Evolutionary conservation across 768 basidiomycete species (phyloP), one percentile per base, ranked within the genome.

Genomic region (Porphyrellus cyaneotinctus): DNA sequence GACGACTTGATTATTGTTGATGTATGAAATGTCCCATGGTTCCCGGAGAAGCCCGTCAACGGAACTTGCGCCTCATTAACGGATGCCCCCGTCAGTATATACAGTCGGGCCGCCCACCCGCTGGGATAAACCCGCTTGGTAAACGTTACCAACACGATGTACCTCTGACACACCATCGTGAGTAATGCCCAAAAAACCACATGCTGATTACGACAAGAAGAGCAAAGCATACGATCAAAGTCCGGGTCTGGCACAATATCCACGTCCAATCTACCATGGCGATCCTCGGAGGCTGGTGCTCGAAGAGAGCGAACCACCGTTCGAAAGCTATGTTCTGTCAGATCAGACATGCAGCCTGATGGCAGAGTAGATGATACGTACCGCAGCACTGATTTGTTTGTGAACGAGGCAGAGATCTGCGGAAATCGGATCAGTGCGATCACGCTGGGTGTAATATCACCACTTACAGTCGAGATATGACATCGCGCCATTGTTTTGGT

Each of bases 401-500:
- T 70, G 69, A 47, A 69, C 56, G 47, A 70, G 64, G 47, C 69
- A 70, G 28, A 70, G 65, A 49, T 64, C 69, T 70, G 49, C 22
- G 22, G 35, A 38, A 26, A 43, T 23, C 18, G 20, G 42, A 53
- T 49, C 44, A 49, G 45, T 43, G 18, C 31, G 13, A 33, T 41
- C 30, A 33, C 2, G 23, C 36, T 13, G 23, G 20, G 47, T 11
- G 43, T 47, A 36, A 48, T 46, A 43, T 50, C 35, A 39, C 42
- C 7, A 76, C 85, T 58, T 62, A 95, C 93, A 94, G 66, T 97
- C 92, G 6, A 85, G 70, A 71, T 95, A 97, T 1, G 90, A 86
- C 83, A 95, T 80, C 0, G 86, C 87, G n/a, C 90, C 94, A 61
- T 95, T 97, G 65, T 99, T 99, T 67, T 87, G 82, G 70, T 99